These are phyloP conservation scores for Aspergillus thermomutatus DNA, from an alignment of 2,329 filamentous ascomycete genomes.

Conservation along the genomic window DNA sequence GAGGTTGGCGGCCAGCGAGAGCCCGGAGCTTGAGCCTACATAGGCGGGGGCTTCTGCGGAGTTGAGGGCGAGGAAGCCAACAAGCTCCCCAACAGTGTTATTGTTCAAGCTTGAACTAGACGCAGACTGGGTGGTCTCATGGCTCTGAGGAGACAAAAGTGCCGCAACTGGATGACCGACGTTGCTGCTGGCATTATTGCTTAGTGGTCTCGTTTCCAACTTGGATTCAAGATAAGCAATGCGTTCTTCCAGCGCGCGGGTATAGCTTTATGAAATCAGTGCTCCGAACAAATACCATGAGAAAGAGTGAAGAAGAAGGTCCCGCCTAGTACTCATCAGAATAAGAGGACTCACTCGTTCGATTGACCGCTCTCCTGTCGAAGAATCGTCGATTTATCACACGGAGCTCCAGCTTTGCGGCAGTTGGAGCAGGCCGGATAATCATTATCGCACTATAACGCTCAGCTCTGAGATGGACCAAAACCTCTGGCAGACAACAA, in stretches of 20 bases:
- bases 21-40: conserved; percentile 49
- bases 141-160: conserved; percentile 22
- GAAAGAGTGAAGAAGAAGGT: neutral
- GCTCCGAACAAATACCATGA: neutral
- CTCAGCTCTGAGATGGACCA: neutral
- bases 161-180: conserved; percentile 17
- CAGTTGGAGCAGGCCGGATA: conserved; percentile 47
- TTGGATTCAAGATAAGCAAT: conserved; percentile 41
- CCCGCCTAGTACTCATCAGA: neutral
- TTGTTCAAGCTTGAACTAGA: conserved; percentile 24
- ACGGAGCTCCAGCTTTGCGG: conserved; percentile 39
- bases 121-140: conserved; percentile 15
- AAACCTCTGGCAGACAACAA: neutral
- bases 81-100: conserved; percentile 43
- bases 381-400: conserved; percentile 41
- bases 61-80: conserved; percentile 49
- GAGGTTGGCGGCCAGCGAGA: conserved; percentile 49
- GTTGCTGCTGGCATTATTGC: conserved; percentile 11
- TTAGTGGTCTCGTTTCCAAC: conserved; percentile 18
- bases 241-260: conserved; percentile 41
- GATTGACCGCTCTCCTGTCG: conserved; percentile 36
- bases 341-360: conserved; percentile 29
- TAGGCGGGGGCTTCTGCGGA: conserved; percentile 47
- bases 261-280: conserved; percentile 33
- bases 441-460: conserved; percentile 42